Conservation (phyloP, 441 rosid species). For the Adansonia gregorii region DNA sequence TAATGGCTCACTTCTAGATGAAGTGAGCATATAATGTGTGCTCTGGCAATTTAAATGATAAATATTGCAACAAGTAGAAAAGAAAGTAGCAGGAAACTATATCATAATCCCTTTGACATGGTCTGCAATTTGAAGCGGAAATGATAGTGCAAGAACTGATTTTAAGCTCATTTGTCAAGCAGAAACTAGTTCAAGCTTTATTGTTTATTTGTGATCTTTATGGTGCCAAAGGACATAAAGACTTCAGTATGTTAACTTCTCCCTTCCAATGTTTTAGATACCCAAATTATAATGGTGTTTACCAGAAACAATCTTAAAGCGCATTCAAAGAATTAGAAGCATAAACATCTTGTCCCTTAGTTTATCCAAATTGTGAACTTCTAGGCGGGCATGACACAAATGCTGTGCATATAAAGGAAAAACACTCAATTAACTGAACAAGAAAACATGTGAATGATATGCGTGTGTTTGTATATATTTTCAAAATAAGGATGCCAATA, state of each 20-base stretch:
- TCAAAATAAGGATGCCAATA: neutral
- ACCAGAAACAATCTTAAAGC: neutral
- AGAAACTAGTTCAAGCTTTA: neutral
- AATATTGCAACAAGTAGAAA: neutral
- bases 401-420: neutral
- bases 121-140: conserved; percentile 16
- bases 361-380: conserved; percentile 1
- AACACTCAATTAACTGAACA: neutral
- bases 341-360: neutral
- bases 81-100: conserved; percentile 2
- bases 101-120: neutral
- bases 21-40: neutral
- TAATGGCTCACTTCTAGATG: neutral
- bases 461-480: neutral
- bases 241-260: neutral
- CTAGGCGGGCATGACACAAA: conserved; percentile 3
- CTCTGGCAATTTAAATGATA: neutral
- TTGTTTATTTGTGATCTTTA: neutral
- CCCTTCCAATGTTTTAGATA: neutral
- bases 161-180: conserved; percentile 1
- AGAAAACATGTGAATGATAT: neutral
- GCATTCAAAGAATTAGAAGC: neutral
- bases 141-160: conserved; percentile 11
- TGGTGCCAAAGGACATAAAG: neutral
- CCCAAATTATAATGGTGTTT: neutral